phyloP scores from a whole-genome alignment of 345 rosid species.

The Carallia pectinifolia region DNA sequence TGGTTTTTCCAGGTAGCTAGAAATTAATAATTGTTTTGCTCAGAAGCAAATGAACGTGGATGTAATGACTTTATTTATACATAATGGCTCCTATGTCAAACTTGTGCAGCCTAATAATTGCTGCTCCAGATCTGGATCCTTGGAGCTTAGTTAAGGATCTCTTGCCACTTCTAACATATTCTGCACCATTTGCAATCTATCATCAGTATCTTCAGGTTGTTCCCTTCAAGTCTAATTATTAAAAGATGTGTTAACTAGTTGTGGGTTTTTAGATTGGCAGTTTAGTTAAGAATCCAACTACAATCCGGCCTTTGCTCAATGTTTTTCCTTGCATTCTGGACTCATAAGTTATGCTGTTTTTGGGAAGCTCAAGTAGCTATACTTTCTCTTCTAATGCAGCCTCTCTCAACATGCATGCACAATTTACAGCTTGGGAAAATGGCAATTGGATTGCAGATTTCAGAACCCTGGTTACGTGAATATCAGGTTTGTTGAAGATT shows the following conservation, averaged over 20 bases:
- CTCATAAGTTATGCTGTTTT: not conserved
- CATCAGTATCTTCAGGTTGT: constrained; percentile 90
- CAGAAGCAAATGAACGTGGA: not conserved
- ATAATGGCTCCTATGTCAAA: constrained; percentile 3
- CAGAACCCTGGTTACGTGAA: constrained; percentile 97
- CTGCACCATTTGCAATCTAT: constrained; percentile 88
- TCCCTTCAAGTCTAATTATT: constrained; percentile 2
- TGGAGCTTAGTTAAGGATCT: constrained; percentile 68
- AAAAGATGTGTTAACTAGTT: not conserved
- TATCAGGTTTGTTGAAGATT: constrained; percentile 56
- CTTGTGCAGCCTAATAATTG: constrained; percentile 69
- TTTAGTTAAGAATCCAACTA: too few relatives aligned
- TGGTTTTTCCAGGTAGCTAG: constrained; percentile 79
- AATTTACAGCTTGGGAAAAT: constrained; percentile 69
- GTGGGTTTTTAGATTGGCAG: not conserved
- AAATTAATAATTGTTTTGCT: constrained; percentile 8
- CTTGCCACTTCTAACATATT: constrained; percentile 68
- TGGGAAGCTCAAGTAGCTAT: not conserved
- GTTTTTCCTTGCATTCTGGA: too few relatives aligned
- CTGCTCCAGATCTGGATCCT: constrained; percentile 79
- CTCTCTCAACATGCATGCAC: constrained; percentile 87
- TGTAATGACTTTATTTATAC: not conserved
- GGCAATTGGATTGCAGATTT: constrained; percentile 82
- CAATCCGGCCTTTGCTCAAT: too few relatives aligned
- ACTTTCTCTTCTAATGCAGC: constrained; percentile 39